These are phyloP conservation scores for Moricandia moricandioides DNA, from an alignment of 345 rosid species.

Conservation along the genomic window DNA sequence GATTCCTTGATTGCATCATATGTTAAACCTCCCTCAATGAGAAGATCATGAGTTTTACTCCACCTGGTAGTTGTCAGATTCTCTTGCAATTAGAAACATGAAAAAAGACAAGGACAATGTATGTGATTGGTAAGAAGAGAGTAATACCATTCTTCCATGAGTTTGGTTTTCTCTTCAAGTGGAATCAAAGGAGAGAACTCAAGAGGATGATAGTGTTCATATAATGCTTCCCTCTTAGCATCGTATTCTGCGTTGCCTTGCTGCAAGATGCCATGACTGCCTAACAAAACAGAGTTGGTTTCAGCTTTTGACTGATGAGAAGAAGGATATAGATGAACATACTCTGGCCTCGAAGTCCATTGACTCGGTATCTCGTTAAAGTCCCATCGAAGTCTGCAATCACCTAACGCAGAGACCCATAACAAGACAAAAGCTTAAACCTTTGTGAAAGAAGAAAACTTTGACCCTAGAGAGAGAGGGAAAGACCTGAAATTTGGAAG, in stretches of 20 bases:
- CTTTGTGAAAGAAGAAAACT: neutral
- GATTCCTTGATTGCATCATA: constrained; percentile 70
- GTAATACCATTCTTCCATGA: constrained; percentile 87
- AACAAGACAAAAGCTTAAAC: neutral
- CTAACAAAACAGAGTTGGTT: constrained; percentile 36
- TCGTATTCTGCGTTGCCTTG: constrained; percentile 71
- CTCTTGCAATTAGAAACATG: neutral
- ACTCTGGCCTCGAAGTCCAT: constrained; percentile 65
- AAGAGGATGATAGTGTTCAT: constrained; percentile 69
- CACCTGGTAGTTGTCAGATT: constrained; percentile 49
- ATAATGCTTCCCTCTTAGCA: constrained; percentile 69
- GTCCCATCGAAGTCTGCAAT: constrained; percentile 92
- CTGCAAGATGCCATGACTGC: constrained; percentile 77
- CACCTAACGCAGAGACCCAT: constrained; percentile 18
- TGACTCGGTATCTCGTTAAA: constrained; percentile 57
- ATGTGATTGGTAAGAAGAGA: neutral
- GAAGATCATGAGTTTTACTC: constrained; percentile 80
- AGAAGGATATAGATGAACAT: constrained; percentile 12
- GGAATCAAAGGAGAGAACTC: constrained; percentile 72
- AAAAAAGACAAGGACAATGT: neutral
- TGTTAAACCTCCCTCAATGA: constrained; percentile 84
- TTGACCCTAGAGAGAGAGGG: constrained; percentile 20
- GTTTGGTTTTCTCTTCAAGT: constrained; percentile 74
- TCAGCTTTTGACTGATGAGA: neutral
- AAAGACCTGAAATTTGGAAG: constrained; percentile 76